A percentile compares a stretch with the other conserved stretches of the same genome.
Conservation (phyloP, 805 yeast genomes). For the Ogataea paraovalis region DNA sequence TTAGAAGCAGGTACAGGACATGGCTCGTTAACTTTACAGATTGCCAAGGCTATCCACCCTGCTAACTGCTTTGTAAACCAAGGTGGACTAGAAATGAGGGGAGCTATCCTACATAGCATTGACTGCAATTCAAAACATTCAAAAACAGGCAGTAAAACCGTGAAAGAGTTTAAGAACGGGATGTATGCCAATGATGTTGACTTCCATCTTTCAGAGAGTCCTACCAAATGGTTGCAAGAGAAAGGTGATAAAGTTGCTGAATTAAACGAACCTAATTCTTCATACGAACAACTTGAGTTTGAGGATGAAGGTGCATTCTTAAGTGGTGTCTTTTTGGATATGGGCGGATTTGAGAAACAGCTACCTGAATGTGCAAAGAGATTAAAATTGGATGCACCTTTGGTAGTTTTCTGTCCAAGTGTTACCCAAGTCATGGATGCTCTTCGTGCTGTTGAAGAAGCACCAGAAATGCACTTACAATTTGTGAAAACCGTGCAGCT, state of each 20-base stretch:
- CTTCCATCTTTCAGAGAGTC: slow-evolving; percentile 40
- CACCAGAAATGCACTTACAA: slow-evolving; percentile 31
- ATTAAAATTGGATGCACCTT: slow-evolving; percentile 39
- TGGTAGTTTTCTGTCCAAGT: slow-evolving; percentile 45
- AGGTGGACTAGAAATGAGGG: slow-evolving; percentile 26
- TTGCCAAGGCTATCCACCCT: slow-evolving; percentile 39
- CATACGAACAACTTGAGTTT: slow-evolving; percentile 5
- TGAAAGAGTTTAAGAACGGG: slow-evolving; percentile 39
- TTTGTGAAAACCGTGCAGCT: slow-evolving; percentile 39
- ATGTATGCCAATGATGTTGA: slow-evolving; percentile 42
- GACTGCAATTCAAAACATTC: slow-evolving; percentile 40
- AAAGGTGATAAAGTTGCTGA: slow-evolving; percentile 25
- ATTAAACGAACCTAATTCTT: slow-evolving; percentile 8
- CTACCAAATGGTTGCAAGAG: slow-evolving; percentile 36
- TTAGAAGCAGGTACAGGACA: slow-evolving; percentile 56
- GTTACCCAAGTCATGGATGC: slow-evolving; percentile 44
- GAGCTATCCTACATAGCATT: slow-evolving; percentile 44
- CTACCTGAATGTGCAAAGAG: slow-evolving; percentile 30
- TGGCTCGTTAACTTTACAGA: slow-evolving; percentile 45
- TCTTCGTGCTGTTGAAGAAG: slow-evolving; percentile 28
- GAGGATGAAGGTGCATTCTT: slow-evolving; percentile 31
- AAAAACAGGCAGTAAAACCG: slow-evolving; percentile 37
- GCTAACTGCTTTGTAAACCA: slow-evolving; percentile 35
- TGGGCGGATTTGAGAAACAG: slow-evolving; percentile 40
- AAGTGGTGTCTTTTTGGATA: slow-evolving; percentile 43